phyloP scores from a whole-genome alignment of 2,329 filamentous ascomycete genomes.

The Furcasterigmium furcatum region DNA sequence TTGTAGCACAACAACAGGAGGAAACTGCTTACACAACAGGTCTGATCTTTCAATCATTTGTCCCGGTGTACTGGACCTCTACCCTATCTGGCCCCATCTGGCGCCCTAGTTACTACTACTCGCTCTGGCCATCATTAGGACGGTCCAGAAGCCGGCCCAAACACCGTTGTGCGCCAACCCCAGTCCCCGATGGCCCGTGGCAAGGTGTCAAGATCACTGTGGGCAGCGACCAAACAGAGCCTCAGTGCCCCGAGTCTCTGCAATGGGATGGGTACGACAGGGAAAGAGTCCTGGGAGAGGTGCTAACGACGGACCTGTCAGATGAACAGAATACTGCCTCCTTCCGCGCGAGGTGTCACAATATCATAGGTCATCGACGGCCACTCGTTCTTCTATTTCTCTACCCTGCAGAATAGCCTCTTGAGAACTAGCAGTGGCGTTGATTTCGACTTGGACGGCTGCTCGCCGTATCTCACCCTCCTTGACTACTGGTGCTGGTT shows the following conservation, averaged over 20 bases:
- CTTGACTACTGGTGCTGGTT: too few relatives aligned
- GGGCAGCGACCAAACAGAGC: not conserved
- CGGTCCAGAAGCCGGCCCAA: not conserved
- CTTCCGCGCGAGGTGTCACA: not conserved
- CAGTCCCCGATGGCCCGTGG: not conserved
- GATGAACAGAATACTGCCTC: not conserved
- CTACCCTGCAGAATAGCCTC: not conserved
- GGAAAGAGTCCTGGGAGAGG: not conserved
- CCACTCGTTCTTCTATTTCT: not conserved
- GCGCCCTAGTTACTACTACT: too few relatives aligned
- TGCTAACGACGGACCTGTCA: not conserved
- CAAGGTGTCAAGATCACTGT: not conserved
- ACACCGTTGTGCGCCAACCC: not conserved
- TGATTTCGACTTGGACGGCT: not conserved
- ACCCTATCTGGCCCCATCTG: too few relatives aligned
- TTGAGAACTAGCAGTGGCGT: not conserved
- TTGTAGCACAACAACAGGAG: too few relatives aligned
- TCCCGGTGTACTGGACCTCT: too few relatives aligned
- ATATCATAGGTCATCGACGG: not conserved
- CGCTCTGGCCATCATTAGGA: not conserved
- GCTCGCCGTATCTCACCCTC: not conserved
- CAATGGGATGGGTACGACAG: not conserved
- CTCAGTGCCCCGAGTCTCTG: not conserved
- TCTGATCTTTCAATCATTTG: too few relatives aligned
- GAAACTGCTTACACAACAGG: too few relatives aligned